phyloP scores from a whole-genome alignment of 495 filamentous ascomycete genomes.

The Barbatosphaeria neglecta region DNA sequence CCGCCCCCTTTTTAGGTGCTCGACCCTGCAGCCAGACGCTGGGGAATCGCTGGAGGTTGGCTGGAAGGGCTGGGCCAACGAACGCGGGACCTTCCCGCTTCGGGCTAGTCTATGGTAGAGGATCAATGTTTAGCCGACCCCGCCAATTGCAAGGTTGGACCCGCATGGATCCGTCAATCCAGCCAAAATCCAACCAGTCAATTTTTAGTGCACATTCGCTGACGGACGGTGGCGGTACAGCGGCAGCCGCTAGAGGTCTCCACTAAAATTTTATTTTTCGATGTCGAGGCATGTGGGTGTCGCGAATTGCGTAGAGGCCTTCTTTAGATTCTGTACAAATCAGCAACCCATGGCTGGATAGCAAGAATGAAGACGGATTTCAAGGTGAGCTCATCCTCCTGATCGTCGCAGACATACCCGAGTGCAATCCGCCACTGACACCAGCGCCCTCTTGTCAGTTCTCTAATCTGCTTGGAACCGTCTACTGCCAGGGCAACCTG shows the following conservation, averaged over 20 bases:
- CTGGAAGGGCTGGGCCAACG: no score
- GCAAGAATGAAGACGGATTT: slow-evolving; percentile 90
- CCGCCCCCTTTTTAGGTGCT: not conserved
- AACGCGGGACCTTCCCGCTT: not conserved
- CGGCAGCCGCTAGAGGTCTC: no score
- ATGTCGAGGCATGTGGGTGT: not conserved
- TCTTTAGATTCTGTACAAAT: not conserved
- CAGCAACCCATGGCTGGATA: slow-evolving; percentile 2
- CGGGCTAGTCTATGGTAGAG: slow-evolving; percentile 4
- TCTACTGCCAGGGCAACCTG: slow-evolving; percentile 94
- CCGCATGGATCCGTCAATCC: no score
- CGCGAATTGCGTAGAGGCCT: not conserved
- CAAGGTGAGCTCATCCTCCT: no score
- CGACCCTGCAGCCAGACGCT: not conserved
- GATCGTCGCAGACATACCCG: no score
- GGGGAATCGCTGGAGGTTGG: not conserved
- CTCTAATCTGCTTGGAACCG: slow-evolving; percentile 89
- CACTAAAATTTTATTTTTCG: no score
- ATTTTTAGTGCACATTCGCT: no score
- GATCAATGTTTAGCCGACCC: slow-evolving; percentile 21
- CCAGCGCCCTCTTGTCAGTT: no score
- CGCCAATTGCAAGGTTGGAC: slow-evolving; percentile 5
- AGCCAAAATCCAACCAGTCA: no score
- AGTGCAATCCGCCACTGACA: no score
- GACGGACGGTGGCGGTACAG: no score